These are phyloP conservation scores for Paracorniculantispora psalliotae DNA, from an alignment of 2,329 filamentous ascomycete species.

Conservation along the genomic window DNA sequence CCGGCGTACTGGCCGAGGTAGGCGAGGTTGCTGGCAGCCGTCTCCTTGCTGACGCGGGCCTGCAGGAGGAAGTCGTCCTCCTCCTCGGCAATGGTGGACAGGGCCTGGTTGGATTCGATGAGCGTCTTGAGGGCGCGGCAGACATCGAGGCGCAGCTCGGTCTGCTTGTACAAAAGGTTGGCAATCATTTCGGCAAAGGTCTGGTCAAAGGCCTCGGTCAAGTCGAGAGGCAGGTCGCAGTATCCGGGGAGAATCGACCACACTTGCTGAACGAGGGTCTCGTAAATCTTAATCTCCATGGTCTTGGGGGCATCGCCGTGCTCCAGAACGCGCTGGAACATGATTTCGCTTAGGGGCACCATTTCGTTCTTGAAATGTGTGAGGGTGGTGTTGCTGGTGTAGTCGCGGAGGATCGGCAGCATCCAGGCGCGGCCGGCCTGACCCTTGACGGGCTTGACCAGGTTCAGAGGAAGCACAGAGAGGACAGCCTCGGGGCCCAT, in stretches of 20 bases:
- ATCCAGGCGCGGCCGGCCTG: constrained; percentile 90
- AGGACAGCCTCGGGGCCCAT: constrained; percentile 88
- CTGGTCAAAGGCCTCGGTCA: constrained; percentile 74
- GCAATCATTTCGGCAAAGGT: constrained; percentile 83
- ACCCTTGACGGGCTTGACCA: constrained; percentile 69
- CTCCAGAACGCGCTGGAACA: constrained; percentile 85
- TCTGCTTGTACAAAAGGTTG: constrained; percentile 88
- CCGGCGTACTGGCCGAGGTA: constrained; percentile 74
- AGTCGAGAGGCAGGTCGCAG: constrained; percentile 84
- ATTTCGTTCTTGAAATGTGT: constrained; percentile 81
- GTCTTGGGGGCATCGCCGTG: constrained; percentile 81
- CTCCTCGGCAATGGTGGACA: constrained; percentile 61
- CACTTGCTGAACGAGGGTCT: constrained; percentile 91
- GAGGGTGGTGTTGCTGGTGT: constrained; percentile 82
- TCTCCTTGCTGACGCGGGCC: constrained; percentile 68
- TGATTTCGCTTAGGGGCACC: constrained; percentile 79
- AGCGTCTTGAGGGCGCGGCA: constrained; percentile 82
- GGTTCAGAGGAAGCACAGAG: constrained; percentile 77
- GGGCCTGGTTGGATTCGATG: constrained; percentile 85
- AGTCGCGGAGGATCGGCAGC: constrained; percentile 83
- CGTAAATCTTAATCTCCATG: constrained; percentile 95
- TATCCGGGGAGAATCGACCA: constrained; percentile 94
- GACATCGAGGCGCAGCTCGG: constrained; percentile 78
- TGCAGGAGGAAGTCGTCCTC: constrained; percentile 72
- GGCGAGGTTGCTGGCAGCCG: constrained; percentile 74